Evolutionary conservation across 2,329 filamentous ascomycete genomes (phyloP), one percentile per base, ranked within the genome.

Genomic region (Diaporthe capsici): DNA sequence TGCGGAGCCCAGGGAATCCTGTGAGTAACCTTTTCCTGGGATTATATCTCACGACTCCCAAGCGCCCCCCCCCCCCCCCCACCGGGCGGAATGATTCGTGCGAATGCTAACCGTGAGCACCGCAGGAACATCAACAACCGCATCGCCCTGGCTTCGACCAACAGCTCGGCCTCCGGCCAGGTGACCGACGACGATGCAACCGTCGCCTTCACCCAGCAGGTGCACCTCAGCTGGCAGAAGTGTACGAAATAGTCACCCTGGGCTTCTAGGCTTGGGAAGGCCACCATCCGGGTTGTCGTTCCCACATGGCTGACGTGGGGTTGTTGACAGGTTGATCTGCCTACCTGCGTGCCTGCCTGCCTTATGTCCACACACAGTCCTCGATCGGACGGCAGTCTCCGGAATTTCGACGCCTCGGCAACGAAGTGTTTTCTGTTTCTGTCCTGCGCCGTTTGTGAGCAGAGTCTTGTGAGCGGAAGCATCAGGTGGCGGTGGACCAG

Each of bases 1-100:
- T 87, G 86, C 80, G 86, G 86, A 74, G 84, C 85, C 75, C 84
- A 79, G 67, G 86, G 86, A 71, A 86, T 87, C 77, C 84, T 87
- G 75, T 70, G 34, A 70, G 65, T 70, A 9, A 3, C 13, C 15
- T 20, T 20, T 22, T 15, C 12, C n/a, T 42, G 25, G n/a, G 15
- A 13, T 37, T 6, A 25, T 13, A 39, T 15, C 20, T 25, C 22
- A 7, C 9, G 22, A 3, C 6, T 10, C 22, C 47, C 5, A 8
- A 37, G 2, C 20, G 17, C 9, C 3, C 31, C 28, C 28, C 25
- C 15, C 10, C 25, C 12, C n/a, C n/a, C n/a, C 13, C 49, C 2
- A n/a, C 28, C 28, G 28, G 25, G 13, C 31, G 4, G 13, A 13
- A 12, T 22, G 53, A 34, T 51, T 22, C 4, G 47, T 1, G 15